phyloP scores from a whole-genome alignment of 2,329 filamentous ascomycete species.

The Zymoseptoria crescenta region DNA sequence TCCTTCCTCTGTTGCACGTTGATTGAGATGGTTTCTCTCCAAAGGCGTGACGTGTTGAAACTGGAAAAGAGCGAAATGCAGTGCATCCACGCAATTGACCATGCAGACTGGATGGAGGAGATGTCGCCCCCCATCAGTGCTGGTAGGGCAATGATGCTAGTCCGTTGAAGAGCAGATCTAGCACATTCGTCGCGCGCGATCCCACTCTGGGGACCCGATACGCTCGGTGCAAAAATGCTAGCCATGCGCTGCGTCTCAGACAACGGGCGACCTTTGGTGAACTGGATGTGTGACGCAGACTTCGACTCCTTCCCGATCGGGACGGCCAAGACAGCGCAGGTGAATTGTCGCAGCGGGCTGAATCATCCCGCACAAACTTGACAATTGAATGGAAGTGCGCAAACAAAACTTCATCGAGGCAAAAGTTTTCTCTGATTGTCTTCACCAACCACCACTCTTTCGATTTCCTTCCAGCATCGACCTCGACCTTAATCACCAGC shows the following conservation, averaged over 20 bases:
- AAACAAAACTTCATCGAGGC: background rate
- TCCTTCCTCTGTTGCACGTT: background rate
- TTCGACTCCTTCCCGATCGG: background rate
- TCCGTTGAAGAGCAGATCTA: background rate
- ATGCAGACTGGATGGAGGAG: background rate
- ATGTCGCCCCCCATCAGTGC: background rate
- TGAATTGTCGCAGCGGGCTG: background rate
- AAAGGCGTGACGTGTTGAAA: background rate
- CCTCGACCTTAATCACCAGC: background rate
- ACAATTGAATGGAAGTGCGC: background rate
- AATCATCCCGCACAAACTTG: background rate
- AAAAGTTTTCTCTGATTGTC: background rate
- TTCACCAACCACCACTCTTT: background rate
- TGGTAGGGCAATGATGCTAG: background rate
- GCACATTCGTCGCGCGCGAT: background rate
- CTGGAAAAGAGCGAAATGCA: background rate
- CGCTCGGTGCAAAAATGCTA: background rate
- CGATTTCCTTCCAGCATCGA: background rate
- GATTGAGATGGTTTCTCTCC: background rate
- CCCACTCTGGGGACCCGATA: background rate
- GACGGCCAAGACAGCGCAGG: background rate
- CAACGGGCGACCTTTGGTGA: background rate
- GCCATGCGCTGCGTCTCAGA: background rate
- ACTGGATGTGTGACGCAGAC: background rate
- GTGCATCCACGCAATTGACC: background rate